These are phyloP conservation scores for Pilobolus umbonatus DNA, from an alignment of 192 early-diverging fungal genomes.

Conservation along the genomic window DNA sequence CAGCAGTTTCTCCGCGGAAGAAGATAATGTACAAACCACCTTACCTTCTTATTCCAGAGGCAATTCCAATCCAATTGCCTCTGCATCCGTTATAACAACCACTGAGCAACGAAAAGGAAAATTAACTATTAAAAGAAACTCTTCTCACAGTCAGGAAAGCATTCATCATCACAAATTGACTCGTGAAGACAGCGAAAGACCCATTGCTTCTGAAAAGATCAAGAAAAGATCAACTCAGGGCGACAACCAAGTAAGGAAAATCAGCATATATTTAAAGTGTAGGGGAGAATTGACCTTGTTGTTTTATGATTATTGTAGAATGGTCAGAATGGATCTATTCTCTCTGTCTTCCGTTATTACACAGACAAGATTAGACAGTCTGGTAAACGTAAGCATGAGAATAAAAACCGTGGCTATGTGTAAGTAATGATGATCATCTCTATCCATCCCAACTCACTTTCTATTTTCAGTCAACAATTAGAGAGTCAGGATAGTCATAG, in stretches of 20 bases:
- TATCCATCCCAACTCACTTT: neutral
- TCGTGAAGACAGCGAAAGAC: conserved; percentile 31
- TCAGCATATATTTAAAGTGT: neutral
- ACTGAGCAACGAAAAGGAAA: conserved; percentile 1
- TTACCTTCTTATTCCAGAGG: neutral
- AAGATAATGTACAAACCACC: conserved; percentile 8
- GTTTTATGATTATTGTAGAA: neutral
- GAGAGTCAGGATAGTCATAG: conserved; percentile 21
- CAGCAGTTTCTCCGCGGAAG: conserved; percentile 26
- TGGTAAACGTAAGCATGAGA: conserved; percentile 6
- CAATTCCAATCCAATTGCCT: conserved; percentile 1
- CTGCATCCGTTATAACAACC: conserved; percentile 26
- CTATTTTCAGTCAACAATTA: conserved; percentile 22
- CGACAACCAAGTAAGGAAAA: conserved; percentile 16
- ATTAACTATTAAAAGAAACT: conserved; percentile 13
- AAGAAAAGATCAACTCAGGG: conserved; percentile 28
- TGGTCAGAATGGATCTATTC: conserved; percentile 15
- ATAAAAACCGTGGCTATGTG: conserved; percentile 32
- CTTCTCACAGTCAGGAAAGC: neutral
- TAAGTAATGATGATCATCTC: conserved; percentile 10
- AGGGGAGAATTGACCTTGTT: neutral
- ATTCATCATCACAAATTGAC: conserved; percentile 33
- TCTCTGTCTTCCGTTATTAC: conserved; percentile 38
- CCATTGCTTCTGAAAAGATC: conserved; percentile 37
- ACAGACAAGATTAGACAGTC: conserved; percentile 35